Percentiles rank a stretch among this genome's conserved stretches.
Conservation (phyloP, 208 protist genomes). For the Leptomonas pyrrhocoris region DNA sequence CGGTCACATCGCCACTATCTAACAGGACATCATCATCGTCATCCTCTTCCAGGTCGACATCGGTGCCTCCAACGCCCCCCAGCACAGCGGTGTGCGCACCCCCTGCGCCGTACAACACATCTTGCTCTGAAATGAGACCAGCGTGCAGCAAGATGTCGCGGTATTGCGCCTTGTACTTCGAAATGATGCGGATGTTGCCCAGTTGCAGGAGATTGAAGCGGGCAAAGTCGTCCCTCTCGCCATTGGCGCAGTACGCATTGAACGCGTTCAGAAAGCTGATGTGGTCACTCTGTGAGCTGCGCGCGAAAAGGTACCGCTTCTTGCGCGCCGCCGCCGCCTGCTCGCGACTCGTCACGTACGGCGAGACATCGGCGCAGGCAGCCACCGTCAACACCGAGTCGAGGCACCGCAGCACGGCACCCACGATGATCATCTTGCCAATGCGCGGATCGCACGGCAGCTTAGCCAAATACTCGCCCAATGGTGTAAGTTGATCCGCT, state of each 20-base stretch:
- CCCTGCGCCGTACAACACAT: neutral
- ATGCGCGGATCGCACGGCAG: conserved; percentile 88
- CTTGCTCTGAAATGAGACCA: conserved; percentile 43
- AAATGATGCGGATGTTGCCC: conserved; percentile 72
- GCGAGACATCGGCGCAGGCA: conserved; percentile 74
- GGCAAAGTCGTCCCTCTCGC: conserved; percentile 49
- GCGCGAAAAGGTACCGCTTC: conserved; percentile 56
- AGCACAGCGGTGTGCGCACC: neutral
- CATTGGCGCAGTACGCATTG: conserved; percentile 70
- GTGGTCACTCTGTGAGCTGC: conserved; percentile 82
- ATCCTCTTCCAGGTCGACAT: neutral
- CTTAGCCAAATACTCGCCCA: conserved; percentile 83
- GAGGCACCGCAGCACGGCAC: conserved; percentile 90
- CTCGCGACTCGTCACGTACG: conserved; percentile 66
- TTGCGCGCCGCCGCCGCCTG: conserved; percentile 46
- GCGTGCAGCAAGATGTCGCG: conserved; percentile 70
- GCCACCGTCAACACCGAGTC: conserved; percentile 95
- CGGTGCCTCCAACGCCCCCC: neutral
- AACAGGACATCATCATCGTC: neutral
- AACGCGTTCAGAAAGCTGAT: conserved; percentile 87
- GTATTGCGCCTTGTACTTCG: conserved; percentile 88
- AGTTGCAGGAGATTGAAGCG: conserved; percentile 55
- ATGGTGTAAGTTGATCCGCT: conserved; percentile 72
- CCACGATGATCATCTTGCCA: conserved; percentile 95
- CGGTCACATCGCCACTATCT: no score